Conservation (phyloP, 805 yeast species). For the Kluyveromyces lactis region DNA sequence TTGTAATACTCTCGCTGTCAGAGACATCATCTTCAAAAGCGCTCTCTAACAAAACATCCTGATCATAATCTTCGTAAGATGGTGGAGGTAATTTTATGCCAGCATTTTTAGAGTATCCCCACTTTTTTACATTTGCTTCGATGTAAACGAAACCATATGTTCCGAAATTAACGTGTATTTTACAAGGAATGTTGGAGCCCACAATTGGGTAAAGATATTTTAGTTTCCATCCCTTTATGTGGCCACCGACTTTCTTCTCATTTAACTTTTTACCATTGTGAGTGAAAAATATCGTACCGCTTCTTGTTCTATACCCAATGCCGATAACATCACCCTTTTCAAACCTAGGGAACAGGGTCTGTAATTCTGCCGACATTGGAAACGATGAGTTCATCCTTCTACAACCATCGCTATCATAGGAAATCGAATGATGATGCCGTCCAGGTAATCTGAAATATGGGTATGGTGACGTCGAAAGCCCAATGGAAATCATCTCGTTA, state of each 20-base stretch:
- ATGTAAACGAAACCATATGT: conserved; percentile 83
- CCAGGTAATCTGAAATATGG: conserved; percentile 94
- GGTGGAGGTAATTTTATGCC: conserved; percentile 94
- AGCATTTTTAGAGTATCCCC: conserved; percentile 90
- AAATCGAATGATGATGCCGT: conserved; percentile 70
- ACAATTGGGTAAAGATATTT: conserved; percentile 77
- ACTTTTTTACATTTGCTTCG: conserved; percentile 87
- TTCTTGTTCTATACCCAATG: conserved; percentile 73
- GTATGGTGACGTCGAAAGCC: conserved; percentile 79
- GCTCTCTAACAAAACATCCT: conserved; percentile 69
- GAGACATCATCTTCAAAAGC: conserved; percentile 42
- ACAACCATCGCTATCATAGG: conserved; percentile 82
- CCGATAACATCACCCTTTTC: conserved; percentile 90
- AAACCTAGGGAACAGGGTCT: conserved; percentile 48
- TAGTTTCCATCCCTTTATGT: conserved; percentile 59
- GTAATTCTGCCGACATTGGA: conserved; percentile 34
- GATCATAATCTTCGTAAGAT: conserved; percentile 70
- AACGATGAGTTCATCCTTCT: conserved; percentile 78
- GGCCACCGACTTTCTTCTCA: conserved; percentile 78
- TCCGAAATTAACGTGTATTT: conserved; percentile 83
- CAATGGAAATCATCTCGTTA: conserved; percentile 56
- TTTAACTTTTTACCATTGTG: conserved; percentile 84
- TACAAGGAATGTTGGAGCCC: conserved; percentile 77
- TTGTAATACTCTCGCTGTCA: conserved; percentile 26
- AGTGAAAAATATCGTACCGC: conserved; percentile 87